A percentile compares a stretch with the other conserved stretches of the same genome.
These are phyloP conservation scores for Fusarium agapanthi DNA, from an alignment of 2,329 filamentous ascomycete species.

Conservation along the genomic window DNA sequence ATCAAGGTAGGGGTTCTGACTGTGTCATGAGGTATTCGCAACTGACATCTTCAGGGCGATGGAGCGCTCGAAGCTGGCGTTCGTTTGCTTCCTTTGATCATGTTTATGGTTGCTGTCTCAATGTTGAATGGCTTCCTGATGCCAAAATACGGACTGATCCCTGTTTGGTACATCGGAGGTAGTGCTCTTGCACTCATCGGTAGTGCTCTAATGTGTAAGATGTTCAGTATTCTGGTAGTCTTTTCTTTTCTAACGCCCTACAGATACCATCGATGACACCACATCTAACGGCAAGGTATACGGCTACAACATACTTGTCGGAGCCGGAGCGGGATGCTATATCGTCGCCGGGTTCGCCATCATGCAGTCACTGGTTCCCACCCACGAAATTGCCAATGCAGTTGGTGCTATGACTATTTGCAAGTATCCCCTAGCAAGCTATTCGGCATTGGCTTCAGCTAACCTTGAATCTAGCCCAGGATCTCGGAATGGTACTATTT, in stretches of 20 bases:
- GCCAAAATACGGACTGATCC: not conserved
- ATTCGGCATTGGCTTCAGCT: accelerated
- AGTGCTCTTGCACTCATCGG: not conserved
- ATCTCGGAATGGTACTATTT: slow-evolving; percentile 1
- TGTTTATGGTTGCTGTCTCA: not conserved
- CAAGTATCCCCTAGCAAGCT: not conserved
- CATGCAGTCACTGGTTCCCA: not conserved
- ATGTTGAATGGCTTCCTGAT: not conserved
- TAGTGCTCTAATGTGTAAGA: not conserved
- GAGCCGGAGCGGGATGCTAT: not conserved
- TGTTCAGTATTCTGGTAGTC: accelerated
- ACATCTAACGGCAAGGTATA: not conserved
- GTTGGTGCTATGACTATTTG: not conserved
- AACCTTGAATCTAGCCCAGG: not conserved
- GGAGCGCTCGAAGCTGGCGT: not conserved
- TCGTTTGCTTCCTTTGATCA: not conserved
- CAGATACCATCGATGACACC: not conserved
- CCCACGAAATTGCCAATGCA: not conserved
- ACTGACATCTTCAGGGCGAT: not conserved
- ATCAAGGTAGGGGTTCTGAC: not conserved
- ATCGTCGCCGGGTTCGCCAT: not conserved
- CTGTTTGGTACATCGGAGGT: not conserved
- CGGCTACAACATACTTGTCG: not conserved
- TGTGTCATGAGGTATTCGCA: accelerated
- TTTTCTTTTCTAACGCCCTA: not conserved